Evolutionary conservation across 768 basidiomycete species (phyloP).

Genomic region (Leucocoprinus leucothites): DNA sequence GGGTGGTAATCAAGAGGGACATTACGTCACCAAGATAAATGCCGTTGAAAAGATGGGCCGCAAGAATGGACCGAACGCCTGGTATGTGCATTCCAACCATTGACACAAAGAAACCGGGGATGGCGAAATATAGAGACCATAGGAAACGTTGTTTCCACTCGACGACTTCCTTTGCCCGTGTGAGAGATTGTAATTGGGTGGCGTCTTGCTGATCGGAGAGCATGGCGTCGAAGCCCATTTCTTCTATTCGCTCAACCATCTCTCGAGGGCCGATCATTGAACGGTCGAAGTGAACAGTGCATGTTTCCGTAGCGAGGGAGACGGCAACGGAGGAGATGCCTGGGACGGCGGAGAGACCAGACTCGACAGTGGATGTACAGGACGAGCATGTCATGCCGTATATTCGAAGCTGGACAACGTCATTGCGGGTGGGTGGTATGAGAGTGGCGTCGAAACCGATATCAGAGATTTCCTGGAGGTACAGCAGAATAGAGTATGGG

Average conservation of each 20-base stretch:
- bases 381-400: constrained; percentile 92
- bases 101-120: constrained; percentile 91
- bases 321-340: constrained; percentile 73
- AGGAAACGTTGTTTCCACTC: constrained; percentile 84
- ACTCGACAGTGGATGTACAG: constrained; percentile 76
- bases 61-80: constrained; percentile 52
- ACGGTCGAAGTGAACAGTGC: constrained; percentile 75
- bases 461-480: constrained; percentile 80
- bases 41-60: constrained; percentile 52
- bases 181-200: constrained; percentile 83
- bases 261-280: constrained; percentile 74
- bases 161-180: constrained; percentile 85
- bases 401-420: constrained; percentile 71
- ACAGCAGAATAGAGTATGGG: constrained; percentile 11
- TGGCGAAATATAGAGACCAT: constrained; percentile 71
- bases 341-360: constrained; percentile 61
- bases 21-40: constrained; percentile 83
- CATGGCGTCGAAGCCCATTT: constrained; percentile 89
- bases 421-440: constrained; percentile 62
- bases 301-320: constrained; percentile 73
- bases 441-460: constrained; percentile 88
- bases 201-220: constrained; percentile 76
- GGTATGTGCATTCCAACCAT: constrained; percentile 80
- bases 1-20: constrained; percentile 74
- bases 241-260: constrained; percentile 83